A percentile compares a stretch with the other conserved stretches of the same genome.
Conservation (phyloP, 2,329 filamentous ascomycete genomes). For the Botrytis galanthina region DNA sequence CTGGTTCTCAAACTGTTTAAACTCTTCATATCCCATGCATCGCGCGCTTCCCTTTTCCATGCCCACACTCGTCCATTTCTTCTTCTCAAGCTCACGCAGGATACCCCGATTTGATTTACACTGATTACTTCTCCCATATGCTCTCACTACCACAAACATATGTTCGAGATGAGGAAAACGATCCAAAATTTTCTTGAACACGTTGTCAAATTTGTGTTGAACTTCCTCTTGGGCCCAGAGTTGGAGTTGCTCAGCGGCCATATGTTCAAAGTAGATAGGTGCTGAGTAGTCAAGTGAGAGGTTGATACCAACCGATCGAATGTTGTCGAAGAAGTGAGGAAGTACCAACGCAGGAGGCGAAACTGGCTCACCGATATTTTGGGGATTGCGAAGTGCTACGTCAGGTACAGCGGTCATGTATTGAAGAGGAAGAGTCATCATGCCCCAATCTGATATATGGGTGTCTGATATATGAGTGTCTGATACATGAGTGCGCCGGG, state of each 20-base stretch:
- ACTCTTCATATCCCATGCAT: background rate
- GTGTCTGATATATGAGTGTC: too few relatives aligned
- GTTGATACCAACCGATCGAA: conserved; percentile 9
- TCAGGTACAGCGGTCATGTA: background rate
- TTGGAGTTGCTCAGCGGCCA: background rate
- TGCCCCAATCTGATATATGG: too few relatives aligned
- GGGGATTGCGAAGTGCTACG: background rate
- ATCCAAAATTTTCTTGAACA: background rate
- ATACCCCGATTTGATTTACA: background rate
- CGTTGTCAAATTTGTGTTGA: background rate
- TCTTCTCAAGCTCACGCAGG: background rate
- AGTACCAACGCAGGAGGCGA: background rate
- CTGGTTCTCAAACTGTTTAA: background rate
- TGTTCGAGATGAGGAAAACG: background rate
- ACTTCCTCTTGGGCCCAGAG: background rate
- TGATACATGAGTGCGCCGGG: too few relatives aligned
- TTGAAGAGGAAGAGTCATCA: too few relatives aligned
- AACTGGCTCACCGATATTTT: background rate
- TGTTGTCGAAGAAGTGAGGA: conserved; percentile 3
- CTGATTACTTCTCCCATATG: background rate
- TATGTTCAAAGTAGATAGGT: background rate
- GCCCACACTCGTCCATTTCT: background rate
- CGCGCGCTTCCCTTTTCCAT: background rate
- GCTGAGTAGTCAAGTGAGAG: background rate
- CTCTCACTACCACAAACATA: background rate